Evolutionary conservation across 2,329 filamentous ascomycete genomes (phyloP).

Genomic region (Neopestalotiopsis clavispora): DNA sequence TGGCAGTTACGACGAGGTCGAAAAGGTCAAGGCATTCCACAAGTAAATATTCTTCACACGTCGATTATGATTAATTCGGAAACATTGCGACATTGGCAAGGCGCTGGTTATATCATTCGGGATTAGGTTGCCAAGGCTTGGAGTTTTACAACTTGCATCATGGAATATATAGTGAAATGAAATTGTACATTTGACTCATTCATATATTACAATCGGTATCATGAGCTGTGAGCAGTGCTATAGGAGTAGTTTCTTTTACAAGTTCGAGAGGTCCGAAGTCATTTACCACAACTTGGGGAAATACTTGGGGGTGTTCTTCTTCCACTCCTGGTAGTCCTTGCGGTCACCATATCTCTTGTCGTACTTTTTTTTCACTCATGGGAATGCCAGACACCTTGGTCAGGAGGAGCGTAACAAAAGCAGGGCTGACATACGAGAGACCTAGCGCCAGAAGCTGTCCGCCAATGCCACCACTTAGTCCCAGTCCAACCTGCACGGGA

Average conservation of each 20-base stretch:
- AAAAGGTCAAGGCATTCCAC: conserved; percentile 90
- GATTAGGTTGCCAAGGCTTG: conserved; percentile 10
- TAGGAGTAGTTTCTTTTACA: too few species aligned
- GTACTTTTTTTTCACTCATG: conserved; percentile 71
- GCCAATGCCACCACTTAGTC: conserved; percentile 49
- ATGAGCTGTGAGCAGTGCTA: too few species aligned
- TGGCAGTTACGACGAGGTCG: conserved; percentile 91
- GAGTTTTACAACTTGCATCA: conserved; percentile 7
- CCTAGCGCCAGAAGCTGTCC: conserved; percentile 37
- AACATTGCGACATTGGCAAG: neutral
- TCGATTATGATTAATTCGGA: neutral
- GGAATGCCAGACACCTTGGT: conserved; percentile 68
- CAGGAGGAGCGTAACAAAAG: conserved; percentile 67
- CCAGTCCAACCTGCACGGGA: conserved; percentile 63
- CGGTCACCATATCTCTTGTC: conserved; percentile 66
- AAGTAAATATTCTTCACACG: conserved; percentile 46
- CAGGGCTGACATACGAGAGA: conserved; percentile 64
- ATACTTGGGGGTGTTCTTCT: conserved; percentile 68
- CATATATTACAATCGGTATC: conserved; percentile 23
- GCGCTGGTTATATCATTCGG: conserved; percentile 9
- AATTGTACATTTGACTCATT: neutral
- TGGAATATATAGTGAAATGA: conserved; percentile 6
- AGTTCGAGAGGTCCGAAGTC: too few species aligned
- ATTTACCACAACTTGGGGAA: conserved; percentile 59
- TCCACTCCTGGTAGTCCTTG: conserved; percentile 72